These are phyloP conservation scores for Phallus indusiatus DNA, from an alignment of 768 basidiomycete genomes.

Conservation along the genomic window DNA sequence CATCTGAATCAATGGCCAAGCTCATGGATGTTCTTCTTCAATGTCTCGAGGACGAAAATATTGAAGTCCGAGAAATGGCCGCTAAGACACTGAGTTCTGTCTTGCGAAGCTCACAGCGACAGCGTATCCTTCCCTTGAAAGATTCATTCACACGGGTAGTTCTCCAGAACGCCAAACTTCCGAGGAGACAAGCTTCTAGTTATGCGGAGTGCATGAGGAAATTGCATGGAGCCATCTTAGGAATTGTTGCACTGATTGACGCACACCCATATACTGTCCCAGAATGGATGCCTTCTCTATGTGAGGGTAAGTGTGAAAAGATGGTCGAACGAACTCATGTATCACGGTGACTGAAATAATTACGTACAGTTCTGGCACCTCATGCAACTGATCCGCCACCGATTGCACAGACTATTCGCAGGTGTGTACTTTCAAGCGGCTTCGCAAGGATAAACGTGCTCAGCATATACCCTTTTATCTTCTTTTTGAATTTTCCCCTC, in stretches of 20 bases:
- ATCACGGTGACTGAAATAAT: constrained; percentile 2
- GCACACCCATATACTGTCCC: constrained; percentile 51
- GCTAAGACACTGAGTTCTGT: constrained; percentile 80
- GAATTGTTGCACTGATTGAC: constrained; percentile 40
- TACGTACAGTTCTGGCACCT: constrained; percentile 49
- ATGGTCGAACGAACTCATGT: background rate
- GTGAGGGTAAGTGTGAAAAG: constrained; percentile 48
- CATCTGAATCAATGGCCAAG: constrained; percentile 52
- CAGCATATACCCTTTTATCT: background rate
- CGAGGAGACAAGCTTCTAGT: constrained; percentile 53
- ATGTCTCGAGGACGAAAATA: constrained; percentile 82
- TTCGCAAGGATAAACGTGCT: background rate
- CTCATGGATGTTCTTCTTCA: constrained; percentile 79
- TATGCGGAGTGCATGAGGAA: constrained; percentile 67
- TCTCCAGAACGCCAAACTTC: constrained; percentile 52
- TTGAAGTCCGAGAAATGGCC: constrained; percentile 89
- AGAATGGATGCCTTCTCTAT: constrained; percentile 50
- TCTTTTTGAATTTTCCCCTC: background rate
- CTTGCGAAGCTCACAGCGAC: constrained; percentile 82
- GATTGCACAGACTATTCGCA: constrained; percentile 82
- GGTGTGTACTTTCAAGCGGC: constrained; percentile 25
- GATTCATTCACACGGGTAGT: constrained; percentile 65
- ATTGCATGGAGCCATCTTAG: constrained; percentile 62
- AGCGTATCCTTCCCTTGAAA: constrained; percentile 76
- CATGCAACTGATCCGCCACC: constrained; percentile 83